These are phyloP conservation scores for Flaveria linearis DNA, from an alignment of 129 eudicot species.

Conservation along the genomic window DNA sequence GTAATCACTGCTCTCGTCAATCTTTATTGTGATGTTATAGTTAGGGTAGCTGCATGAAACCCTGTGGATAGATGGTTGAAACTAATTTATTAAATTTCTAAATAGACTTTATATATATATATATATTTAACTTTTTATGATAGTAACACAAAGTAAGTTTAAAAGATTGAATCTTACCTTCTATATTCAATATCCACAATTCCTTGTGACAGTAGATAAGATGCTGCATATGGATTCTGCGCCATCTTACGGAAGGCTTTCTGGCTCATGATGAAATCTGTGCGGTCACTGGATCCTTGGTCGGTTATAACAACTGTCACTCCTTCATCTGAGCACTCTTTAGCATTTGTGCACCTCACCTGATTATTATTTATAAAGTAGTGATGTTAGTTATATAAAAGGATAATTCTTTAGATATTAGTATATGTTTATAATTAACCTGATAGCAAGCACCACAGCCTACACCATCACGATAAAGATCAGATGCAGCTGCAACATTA, in stretches of 20 bases:
- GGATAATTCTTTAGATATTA: not conserved
- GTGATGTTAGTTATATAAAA: not conserved
- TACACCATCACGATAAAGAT: slow-evolving; percentile 70
- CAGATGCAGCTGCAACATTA: slow-evolving; percentile 71
- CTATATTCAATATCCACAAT: slow-evolving; percentile 74
- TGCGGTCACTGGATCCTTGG: slow-evolving; percentile 62
- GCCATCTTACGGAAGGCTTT: slow-evolving; percentile 72
- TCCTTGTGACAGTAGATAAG: slow-evolving; percentile 55
- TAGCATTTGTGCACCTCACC: slow-evolving; percentile 70
- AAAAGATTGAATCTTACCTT: slow-evolving; percentile 45
- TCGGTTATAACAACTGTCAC: slow-evolving; percentile 73
- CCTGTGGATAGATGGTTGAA: slow-evolving; percentile 36
- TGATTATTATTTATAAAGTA: not conserved
- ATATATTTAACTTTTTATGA: not conserved
- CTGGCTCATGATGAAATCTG: slow-evolving; percentile 78
- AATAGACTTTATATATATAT: not conserved
- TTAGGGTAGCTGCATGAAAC: slow-evolving; percentile 75
- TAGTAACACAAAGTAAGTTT: not conserved
- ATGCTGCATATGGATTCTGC: slow-evolving; percentile 56
- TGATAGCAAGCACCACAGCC: slow-evolving; percentile 94
- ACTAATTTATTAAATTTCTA: not conserved
- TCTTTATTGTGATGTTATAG: slow-evolving; percentile 68
- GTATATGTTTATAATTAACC: slow-evolving; percentile 39
- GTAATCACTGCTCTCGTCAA: slow-evolving; percentile 72
- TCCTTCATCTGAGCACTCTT: slow-evolving; percentile 74